Evolutionary conservation across 495 filamentous ascomycete species (phyloP).

Genomic region (Daldinia childiae): DNA sequence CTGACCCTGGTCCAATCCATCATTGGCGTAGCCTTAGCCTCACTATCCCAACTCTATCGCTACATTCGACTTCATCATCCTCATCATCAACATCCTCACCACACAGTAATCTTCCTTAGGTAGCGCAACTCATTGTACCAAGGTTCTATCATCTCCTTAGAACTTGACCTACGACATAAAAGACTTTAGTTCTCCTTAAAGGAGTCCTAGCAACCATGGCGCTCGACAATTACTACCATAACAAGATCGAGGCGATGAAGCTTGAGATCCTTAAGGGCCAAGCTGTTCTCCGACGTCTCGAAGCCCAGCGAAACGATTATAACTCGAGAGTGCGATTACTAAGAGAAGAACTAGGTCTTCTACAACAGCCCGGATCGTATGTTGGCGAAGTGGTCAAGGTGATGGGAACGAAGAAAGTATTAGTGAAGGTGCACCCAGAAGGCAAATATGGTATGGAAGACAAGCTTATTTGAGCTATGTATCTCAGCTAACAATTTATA

Average conservation of each 20-base stretch:
- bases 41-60: slow-evolving; percentile 14
- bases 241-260: slow-evolving; percentile 99
- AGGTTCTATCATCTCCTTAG: background rate
- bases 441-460: slow-evolving; percentile 92
- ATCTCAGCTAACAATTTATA: slow-evolving; percentile 50
- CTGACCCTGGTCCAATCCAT: slow-evolving; percentile 24
- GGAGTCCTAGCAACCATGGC: slow-evolving; percentile 74
- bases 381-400: slow-evolving; percentile 99
- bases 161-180: slow-evolving; percentile 9
- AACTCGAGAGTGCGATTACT: slow-evolving; percentile 96
- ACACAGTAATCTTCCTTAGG: background rate
- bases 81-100: slow-evolving; percentile 7
- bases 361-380: slow-evolving; percentile 98
- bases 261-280: slow-evolving; percentile 99
- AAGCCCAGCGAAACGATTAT: slow-evolving; percentile 99
- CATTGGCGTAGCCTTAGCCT: slow-evolving; percentile 40
- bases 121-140: background rate
- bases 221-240: slow-evolving; percentile 98
- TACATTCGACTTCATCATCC: slow-evolving; percentile 16
- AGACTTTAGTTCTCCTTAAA: slow-evolving; percentile 15
- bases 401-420: slow-evolving; percentile 98
- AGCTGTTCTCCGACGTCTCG: slow-evolving; percentile 90
- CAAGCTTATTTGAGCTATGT: background rate
- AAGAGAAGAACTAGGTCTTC: slow-evolving; percentile 92
- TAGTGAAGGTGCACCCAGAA: slow-evolving; percentile 99